phyloP scores from a whole-genome alignment of 768 basidiomycete genomes.

The Xerocomus spinulosus region DNA sequence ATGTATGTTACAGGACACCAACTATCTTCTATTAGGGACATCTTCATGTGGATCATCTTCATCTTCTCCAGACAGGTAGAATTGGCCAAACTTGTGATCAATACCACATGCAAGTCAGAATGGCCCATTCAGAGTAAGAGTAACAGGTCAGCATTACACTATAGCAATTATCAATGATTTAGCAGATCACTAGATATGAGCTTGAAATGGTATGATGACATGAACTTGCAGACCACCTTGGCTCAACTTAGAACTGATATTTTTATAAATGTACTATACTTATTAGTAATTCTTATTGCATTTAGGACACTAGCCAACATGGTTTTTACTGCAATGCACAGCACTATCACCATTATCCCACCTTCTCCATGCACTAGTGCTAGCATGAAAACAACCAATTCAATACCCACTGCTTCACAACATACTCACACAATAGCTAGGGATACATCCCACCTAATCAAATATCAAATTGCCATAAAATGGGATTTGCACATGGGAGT shows the following conservation, averaged over 20 bases:
- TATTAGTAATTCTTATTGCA: not conserved
- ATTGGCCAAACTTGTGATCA: not conserved
- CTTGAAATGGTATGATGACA: slow-evolving; percentile 4
- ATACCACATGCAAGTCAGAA: no score
- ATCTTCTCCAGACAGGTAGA: no score
- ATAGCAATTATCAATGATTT: not conserved
- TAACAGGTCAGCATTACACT: not conserved
- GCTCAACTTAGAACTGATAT: slow-evolving; percentile 1
- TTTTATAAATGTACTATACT: slow-evolving; percentile 4
- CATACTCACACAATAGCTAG: not conserved
- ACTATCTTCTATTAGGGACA: no score
- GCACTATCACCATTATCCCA: slow-evolving; percentile 7
- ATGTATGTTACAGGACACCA: no score
- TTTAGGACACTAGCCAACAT: not conserved
- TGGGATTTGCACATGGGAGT: no score
- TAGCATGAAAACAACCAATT: slow-evolving; percentile 4
- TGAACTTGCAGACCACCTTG: not conserved
- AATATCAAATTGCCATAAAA: no score
- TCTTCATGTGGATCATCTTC: no score
- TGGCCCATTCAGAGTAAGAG: not conserved
- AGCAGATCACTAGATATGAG: not conserved
- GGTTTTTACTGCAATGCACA: slow-evolving; percentile 1
- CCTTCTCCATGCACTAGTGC: slow-evolving; percentile 15
- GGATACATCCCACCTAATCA: not conserved
- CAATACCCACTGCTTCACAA: slow-evolving; percentile 1